phyloP scores from a whole-genome alignment of 1,284 basidiomycete species.

The Pseudozyma tsukubaensis region DNA sequence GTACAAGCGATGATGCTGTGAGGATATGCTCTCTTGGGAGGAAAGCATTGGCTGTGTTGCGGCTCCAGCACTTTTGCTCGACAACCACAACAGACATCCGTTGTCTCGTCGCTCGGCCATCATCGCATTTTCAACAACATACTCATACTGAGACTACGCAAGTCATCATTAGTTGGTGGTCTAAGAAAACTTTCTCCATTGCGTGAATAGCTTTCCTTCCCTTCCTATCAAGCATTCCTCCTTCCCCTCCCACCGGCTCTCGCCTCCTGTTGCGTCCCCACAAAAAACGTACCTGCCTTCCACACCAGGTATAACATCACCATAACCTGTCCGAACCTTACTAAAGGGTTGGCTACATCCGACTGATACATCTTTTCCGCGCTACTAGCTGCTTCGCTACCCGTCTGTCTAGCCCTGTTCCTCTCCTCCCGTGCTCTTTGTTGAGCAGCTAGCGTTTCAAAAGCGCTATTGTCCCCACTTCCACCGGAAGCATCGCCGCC shows the following conservation, averaged over 20 bases:
- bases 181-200: no score
- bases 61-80: no score
- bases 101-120: no score
- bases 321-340: slow-evolving; percentile 57
- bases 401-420: slow-evolving; percentile 20
- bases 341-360: slow-evolving; percentile 45
- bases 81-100: no score
- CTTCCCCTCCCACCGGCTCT: not conserved
- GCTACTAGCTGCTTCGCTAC: slow-evolving; percentile 9
- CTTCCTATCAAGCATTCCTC: not conserved
- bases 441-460: slow-evolving; percentile 42
- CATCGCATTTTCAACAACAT: no score
- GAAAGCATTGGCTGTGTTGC: no score
- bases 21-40: no score
- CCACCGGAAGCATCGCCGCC: no score
- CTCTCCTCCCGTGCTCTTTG: slow-evolving; percentile 38
- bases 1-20: no score
- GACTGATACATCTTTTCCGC: slow-evolving; percentile 39
- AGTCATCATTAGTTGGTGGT: no score
- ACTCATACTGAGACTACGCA: no score
- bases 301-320: slow-evolving; percentile 49
- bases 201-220: not conserved
- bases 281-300: slow-evolving; percentile 47
- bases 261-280: not conserved
- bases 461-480: slow-evolving; percentile 8